Conservation (phyloP, 2,329 filamentous ascomycete species). For the Alternaria brassicicola region DNA sequence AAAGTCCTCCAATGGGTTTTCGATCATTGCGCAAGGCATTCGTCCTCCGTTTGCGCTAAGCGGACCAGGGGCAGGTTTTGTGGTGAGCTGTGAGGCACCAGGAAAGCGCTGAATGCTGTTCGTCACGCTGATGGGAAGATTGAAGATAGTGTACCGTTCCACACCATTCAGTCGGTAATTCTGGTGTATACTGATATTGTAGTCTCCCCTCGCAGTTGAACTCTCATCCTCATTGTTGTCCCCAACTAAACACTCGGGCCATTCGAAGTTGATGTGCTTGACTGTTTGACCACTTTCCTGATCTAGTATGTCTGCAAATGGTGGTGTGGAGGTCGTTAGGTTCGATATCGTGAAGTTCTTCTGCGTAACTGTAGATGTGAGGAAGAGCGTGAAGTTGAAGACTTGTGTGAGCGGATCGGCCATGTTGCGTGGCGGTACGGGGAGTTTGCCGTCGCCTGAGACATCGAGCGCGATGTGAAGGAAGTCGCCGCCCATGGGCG, state of each 20-base stretch:
- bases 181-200: constrained; percentile 76
- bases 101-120: constrained; percentile 62
- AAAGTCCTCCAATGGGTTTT: constrained; percentile 38
- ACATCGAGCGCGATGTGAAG: constrained; percentile 72
- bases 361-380: constrained; percentile 67
- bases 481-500: constrained; percentile 49
- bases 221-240: constrained; percentile 55
- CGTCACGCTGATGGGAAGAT: constrained; percentile 71
- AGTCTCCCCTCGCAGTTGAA: constrained; percentile 62
- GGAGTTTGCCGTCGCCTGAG: constrained; percentile 67
- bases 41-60: constrained; percentile 44
- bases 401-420: constrained; percentile 63
- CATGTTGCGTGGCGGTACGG: constrained; percentile 61
- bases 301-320: constrained; percentile 66
- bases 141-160: constrained; percentile 72
- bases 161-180: constrained; percentile 69
- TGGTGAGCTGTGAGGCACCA: constrained; percentile 38
- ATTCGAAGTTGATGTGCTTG: constrained; percentile 75
- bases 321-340: constrained; percentile 59
- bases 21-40: constrained; percentile 37
- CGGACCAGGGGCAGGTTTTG: constrained; percentile 42
- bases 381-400: constrained; percentile 69
- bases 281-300: constrained; percentile 72
- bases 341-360: constrained; percentile 74
- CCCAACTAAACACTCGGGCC: constrained; percentile 72